Conservation (phyloP, 2,329 filamentous ascomycete species). For the Fusarium guadeloupense region DNA sequence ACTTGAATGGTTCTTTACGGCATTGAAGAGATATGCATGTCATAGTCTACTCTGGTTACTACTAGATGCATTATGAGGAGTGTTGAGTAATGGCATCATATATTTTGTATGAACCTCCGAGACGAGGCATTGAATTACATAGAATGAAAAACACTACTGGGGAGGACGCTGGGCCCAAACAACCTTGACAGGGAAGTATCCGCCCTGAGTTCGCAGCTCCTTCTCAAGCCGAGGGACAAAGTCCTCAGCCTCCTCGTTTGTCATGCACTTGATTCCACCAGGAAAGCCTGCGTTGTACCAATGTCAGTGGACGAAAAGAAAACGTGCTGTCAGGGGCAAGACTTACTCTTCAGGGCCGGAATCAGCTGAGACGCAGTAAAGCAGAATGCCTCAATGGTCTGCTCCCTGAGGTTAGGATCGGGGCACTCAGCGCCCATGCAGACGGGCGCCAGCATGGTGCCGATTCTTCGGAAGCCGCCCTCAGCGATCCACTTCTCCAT, state of each 20-base stretch:
- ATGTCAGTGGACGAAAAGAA: too few species aligned
- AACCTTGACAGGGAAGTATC: background rate
- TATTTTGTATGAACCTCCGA: too few species aligned
- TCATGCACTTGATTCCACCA: background rate
- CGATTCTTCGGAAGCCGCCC: background rate
- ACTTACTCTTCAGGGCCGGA: background rate
- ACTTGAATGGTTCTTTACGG: too few species aligned
- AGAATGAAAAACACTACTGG: too few species aligned
- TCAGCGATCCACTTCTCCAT: constrained; percentile 1
- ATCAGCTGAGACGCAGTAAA: constrained; percentile 1
- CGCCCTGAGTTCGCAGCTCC: background rate
- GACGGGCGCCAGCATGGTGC: background rate
- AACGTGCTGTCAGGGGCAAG: too few species aligned
- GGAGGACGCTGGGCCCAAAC: background rate
- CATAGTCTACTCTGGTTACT: too few species aligned
- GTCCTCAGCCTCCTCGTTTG: background rate
- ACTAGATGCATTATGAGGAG: too few species aligned
- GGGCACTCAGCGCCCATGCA: constrained; percentile 6
- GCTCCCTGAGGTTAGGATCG: background rate
- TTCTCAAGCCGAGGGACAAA: background rate
- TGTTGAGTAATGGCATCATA: too few species aligned
- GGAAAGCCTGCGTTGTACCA: background rate
- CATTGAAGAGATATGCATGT: too few species aligned
- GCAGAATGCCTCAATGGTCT: constrained; percentile 1
- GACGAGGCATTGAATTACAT: too few species aligned